Conservation (phyloP, 2,329 filamentous ascomycete genomes). For the Botryotinia globosa region DNA sequence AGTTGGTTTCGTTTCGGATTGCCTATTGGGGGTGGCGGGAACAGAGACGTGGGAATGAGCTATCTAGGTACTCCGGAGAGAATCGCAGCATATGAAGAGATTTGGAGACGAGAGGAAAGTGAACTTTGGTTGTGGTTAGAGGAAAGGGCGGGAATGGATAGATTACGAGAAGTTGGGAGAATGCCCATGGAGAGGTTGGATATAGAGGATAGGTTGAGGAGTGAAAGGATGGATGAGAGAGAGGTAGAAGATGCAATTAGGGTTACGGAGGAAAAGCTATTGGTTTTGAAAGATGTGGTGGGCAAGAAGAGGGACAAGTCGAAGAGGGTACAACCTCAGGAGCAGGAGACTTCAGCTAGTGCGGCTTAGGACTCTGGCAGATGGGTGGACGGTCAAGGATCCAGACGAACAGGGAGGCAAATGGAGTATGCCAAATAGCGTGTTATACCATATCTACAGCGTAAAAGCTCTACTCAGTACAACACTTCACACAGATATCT, state of each 20-base stretch:
- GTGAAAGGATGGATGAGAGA: slow-evolving; percentile 30
- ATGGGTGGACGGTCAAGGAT: background rate
- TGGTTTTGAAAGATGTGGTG: slow-evolving; percentile 71
- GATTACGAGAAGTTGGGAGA: slow-evolving; percentile 56
- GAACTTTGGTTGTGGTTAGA: slow-evolving; percentile 40
- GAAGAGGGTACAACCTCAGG: background rate
- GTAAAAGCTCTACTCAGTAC: slow-evolving; percentile 6
- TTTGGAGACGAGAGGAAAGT: slow-evolving; percentile 52
- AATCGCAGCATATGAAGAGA: slow-evolving; percentile 82
- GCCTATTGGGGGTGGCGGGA: slow-evolving; percentile 40
- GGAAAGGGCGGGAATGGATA: slow-evolving; percentile 58
- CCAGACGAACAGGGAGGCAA: background rate
- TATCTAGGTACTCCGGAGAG: slow-evolving; percentile 56
- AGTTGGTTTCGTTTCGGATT: slow-evolving; percentile 67
- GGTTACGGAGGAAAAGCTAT: slow-evolving; percentile 80
- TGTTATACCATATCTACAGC: slow-evolving; percentile 7
- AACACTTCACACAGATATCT: background rate
- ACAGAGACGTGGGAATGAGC: slow-evolving; percentile 41
- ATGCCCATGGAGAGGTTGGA: slow-evolving; percentile 34
- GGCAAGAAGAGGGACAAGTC: slow-evolving; percentile 39
- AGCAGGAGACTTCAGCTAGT: background rate
- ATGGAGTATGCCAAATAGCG: background rate
- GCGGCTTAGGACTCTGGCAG: background rate
- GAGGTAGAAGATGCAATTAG: slow-evolving; percentile 43
- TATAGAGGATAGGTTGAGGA: slow-evolving; percentile 31